Base-by-base conservation (phyloP, 305 asterid species). In the Plantago coronopus region DNA sequence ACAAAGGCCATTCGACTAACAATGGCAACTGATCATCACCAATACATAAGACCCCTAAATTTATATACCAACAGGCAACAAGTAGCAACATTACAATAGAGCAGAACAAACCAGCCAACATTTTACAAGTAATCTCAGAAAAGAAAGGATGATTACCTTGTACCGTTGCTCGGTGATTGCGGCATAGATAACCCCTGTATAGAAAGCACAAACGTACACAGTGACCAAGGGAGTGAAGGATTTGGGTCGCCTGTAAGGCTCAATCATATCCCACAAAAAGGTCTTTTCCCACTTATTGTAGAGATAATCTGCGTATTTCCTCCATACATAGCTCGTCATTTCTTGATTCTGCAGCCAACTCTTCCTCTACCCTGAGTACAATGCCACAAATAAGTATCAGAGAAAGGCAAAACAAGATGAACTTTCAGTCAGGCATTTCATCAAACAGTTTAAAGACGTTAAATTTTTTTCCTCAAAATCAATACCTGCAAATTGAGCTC, bases 181-280 rank as follows among this genome's bases (percentile, higher is more conserved):
- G 2, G 97, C 85, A 48, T 91, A 94, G 48, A 90, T 31, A 50
- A 90, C 89, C 20, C 97, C 95, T 0, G 97, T 87, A 63, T 90
- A 90, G 69, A 90, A 90, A 48, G 95, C 94, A 69, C 72, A 79
- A 17, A 85, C 63, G 59, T 90, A 87, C 19, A 83, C 72, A n/a
- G 87, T 77, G 53, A 90, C 87, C 16, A 90, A 74, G 4, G 97
- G 94, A 45, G 89, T 78, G 73, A 90, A 90, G 1, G 96, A 77
- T 64, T 77, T 85, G 22, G 97, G 95, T 6, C 89, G 82, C 67
- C 82, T 79, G 69, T 83, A 90, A 3, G 86, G 95, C 55, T 87
- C 95, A 34, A 85, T 76, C 96, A 85, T 87, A 71, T 90, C 91
- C 97, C 97, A 90, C 0, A 85, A 82, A 65, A 87, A 72, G 12